These are phyloP conservation scores for Chlorella sp. DNA, from an alignment of 139 green algal species.

Conservation along the genomic window DNA sequence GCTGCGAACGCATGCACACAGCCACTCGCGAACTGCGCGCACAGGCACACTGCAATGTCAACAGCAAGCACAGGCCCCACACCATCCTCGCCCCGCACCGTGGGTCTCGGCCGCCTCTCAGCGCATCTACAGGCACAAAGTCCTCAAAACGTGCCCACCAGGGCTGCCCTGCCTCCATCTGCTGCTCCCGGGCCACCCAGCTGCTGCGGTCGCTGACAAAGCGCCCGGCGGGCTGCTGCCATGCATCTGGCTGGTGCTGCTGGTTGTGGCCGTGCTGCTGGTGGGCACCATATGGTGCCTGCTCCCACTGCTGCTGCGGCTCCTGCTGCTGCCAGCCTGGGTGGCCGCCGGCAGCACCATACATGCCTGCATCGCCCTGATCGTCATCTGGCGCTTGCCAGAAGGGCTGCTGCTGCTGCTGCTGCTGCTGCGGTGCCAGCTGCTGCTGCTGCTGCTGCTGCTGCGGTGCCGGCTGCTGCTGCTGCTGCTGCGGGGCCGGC, in stretches of 20 bases:
- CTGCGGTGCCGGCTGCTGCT: neutral
- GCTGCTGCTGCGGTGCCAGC: neutral
- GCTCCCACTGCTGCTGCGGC: too few relatives aligned
- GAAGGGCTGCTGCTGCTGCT: constrained; percentile 4
- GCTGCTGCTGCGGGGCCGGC: neutral
- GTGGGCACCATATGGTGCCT: neutral
- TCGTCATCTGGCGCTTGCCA: constrained; percentile 17
- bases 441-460: neutral
- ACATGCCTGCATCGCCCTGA: neutral
- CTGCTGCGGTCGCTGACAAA: neutral
- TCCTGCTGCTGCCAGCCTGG: neutral
- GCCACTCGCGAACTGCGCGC: too few relatives aligned
- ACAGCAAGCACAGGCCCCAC: too few relatives aligned
- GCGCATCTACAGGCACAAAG: constrained; percentile 27
- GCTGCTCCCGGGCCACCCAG: neutral
- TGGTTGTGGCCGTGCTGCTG: neutral
- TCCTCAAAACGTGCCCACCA: constrained; percentile 13
- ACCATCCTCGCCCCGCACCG: too few relatives aligned
- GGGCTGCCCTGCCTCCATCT: neutral
- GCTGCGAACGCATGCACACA: neutral
- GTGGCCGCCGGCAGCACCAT: neutral
- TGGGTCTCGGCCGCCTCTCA: constrained; percentile 12
- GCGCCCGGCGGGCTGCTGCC: neutral
- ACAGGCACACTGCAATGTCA: too few relatives aligned
- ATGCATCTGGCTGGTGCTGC: neutral